Evolutionary conservation across 805 yeast species (phyloP).

Genomic region (Cephaloascus albidus): DNA sequence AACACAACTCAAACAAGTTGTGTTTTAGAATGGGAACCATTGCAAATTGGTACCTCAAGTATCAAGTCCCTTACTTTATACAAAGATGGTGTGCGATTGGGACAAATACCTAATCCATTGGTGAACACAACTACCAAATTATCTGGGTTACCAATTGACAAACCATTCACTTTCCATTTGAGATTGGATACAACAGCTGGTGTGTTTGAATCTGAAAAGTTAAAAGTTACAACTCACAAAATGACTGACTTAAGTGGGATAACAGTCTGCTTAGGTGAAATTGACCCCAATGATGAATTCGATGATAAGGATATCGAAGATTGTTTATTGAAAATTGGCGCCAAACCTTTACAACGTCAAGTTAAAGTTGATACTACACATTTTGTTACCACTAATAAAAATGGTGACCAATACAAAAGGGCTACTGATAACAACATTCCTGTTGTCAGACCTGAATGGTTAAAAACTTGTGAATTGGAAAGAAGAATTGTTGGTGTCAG

Average conservation of each 20-base stretch:
- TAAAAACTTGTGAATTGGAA: slow-evolving; percentile 86
- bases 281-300: slow-evolving; percentile 45
- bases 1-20: slow-evolving; percentile 93
- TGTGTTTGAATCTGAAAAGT: slow-evolving; percentile 53
- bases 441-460: slow-evolving; percentile 93
- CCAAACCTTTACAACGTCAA: slow-evolving; percentile 62
- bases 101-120: slow-evolving; percentile 77
- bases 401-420: slow-evolving; percentile 61
- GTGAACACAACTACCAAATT: slow-evolving; percentile 75
- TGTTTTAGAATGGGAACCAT: slow-evolving; percentile 88
- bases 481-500: slow-evolving; percentile 89
- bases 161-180: slow-evolving; percentile 69
- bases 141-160: slow-evolving; percentile 86
- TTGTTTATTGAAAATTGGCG: slow-evolving; percentile 65
- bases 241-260: slow-evolving; percentile 95
- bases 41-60: slow-evolving; percentile 75
- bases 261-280: slow-evolving; percentile 80
- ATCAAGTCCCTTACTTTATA: slow-evolving; percentile 69
- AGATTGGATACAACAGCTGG: slow-evolving; percentile 88
- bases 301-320: slow-evolving; percentile 43
- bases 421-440: slow-evolving; percentile 88
- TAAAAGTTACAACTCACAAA: slow-evolving; percentile 78
- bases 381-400: slow-evolving; percentile 65
- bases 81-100: slow-evolving; percentile 66
- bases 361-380: slow-evolving; percentile 92